Evolutionary conservation across 495 filamentous ascomycete genomes (phyloP).

Genomic region (Aspergillus indologenus): DNA sequence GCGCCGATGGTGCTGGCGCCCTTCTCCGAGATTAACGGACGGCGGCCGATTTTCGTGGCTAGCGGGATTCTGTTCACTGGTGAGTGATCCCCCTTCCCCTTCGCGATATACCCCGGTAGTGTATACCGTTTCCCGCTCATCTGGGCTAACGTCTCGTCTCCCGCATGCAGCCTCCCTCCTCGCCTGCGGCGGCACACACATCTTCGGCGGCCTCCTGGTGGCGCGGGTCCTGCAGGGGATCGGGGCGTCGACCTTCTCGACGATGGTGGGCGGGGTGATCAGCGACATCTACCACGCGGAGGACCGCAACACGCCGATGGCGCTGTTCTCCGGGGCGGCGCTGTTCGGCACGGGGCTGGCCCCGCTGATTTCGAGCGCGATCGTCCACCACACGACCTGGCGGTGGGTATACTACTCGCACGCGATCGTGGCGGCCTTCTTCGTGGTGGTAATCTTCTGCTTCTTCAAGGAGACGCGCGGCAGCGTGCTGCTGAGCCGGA

Average conservation of each 20-base stretch:
- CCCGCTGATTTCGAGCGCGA: slow-evolving; percentile 67
- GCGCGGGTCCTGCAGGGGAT: slow-evolving; percentile 75
- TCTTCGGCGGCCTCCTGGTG: slow-evolving; percentile 69
- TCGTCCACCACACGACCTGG: slow-evolving; percentile 68
- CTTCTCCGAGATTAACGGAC: slow-evolving; percentile 83
- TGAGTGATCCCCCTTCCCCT: slow-evolving; percentile 21
- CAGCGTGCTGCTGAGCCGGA: slow-evolving; percentile 74
- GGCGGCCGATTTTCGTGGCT: slow-evolving; percentile 74
- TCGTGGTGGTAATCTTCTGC: slow-evolving; percentile 61
- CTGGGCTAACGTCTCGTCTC: neutral
- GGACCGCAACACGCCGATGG: slow-evolving; percentile 87
- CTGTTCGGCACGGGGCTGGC: slow-evolving; percentile 80
- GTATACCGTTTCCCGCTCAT: neutral
- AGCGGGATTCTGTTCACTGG: slow-evolving; percentile 67
- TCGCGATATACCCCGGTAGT: too few relatives aligned
- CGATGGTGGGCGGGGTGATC: slow-evolving; percentile 91
- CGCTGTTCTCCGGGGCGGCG: slow-evolving; percentile 72
- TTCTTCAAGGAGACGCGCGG: slow-evolving; percentile 83
- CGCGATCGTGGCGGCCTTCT: slow-evolving; percentile 61
- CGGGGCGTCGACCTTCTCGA: slow-evolving; percentile 77
- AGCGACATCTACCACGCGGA: slow-evolving; percentile 80
- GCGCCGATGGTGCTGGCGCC: slow-evolving; percentile 91
- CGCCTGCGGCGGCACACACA: slow-evolving; percentile 70
- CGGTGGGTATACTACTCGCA: slow-evolving; percentile 91
- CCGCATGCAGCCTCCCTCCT: slow-evolving; percentile 50